Conservation (phyloP, 169 alveolate species). For the Cystoisospora suis region DNA sequence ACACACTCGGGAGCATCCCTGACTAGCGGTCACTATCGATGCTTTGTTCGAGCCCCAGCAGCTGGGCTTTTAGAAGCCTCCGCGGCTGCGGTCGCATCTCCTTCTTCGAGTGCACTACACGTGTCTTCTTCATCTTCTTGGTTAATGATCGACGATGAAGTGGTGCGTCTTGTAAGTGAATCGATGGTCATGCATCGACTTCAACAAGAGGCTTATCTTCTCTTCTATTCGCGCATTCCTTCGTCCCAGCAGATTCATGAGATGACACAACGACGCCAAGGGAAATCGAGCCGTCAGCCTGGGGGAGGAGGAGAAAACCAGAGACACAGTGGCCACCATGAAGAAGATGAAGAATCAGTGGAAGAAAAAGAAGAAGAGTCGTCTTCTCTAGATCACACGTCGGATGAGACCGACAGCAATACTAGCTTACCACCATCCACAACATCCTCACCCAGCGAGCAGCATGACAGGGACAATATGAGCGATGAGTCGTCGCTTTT, state of each 20-base stretch:
- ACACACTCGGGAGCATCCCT: constrained; percentile 73
- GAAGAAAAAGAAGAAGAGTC: not conserved
- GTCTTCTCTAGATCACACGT: no score
- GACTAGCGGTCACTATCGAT: constrained; percentile 73
- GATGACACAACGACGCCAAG: constrained; percentile 49
- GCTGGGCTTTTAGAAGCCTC: not conserved
- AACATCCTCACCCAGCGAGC: no score
- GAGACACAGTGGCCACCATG: not conserved
- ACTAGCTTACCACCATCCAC: no score
- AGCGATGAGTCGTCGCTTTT: no score
- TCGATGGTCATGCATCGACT: constrained; percentile 49
- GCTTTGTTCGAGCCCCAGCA: constrained; percentile 63
- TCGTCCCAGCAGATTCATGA: constrained; percentile 52
- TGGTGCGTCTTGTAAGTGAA: constrained; percentile 55
- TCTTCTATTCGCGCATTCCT: constrained; percentile 51
- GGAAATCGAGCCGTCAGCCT: not conserved
- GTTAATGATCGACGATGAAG: constrained; percentile 55
- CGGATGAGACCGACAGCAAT: no score
- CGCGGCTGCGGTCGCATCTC: constrained; percentile 2
- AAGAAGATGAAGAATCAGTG: not conserved
- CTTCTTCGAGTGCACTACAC: not conserved
- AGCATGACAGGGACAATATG: no score
- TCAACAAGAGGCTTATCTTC: constrained; percentile 59
- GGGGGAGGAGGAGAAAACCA: constrained; percentile 18
- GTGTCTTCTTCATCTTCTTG: constrained; percentile 8